Evolutionary conservation across 805 yeast species (phyloP), one percentile per base, ranked within the genome.

Genomic region (Starmerella apicola): DNA sequence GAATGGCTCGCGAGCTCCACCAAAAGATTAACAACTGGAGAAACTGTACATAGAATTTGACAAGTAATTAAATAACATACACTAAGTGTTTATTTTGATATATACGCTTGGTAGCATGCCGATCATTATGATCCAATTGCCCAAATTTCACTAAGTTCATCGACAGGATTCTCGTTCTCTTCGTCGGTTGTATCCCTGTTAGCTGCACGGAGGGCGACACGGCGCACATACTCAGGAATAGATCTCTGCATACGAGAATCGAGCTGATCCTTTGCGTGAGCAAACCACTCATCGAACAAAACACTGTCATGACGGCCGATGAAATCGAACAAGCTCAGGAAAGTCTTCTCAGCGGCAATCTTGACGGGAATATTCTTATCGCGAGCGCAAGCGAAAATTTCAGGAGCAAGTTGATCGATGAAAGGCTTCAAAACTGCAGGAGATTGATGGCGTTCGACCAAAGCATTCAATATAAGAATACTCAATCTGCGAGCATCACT

Each of bases 261-360:
- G 21, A 54, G 32, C 2, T 37, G 32, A 41, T 65, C 58, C 13
- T 64, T 55, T 1, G 58, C 52, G 1, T 51, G 39, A 3, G 39
- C 51, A 41, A 81, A 71, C 95, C 95, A 88, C 9, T 52, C 52
- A 39, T 69, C 70, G 63, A 82, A 84, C 20, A 60, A 56, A 1
- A 46, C 58, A 62, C 70, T 56, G 17, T 66, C 63, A 8, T 63
- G 71, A 4, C 53, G 53, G 46, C 81, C 94, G 24, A 81, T 78
- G 51, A 88, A 64, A 35, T 71, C 66, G 60, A 85, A 79, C 15
- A 84, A 56, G 2, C 82, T 74, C 49, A 86, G 57, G 58, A 71
- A 85, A 1, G 93, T 85, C 63, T 83, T 83, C 58, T 88, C 98
- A 6, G 95, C 95, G 1, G 96, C 95, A 46, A 88, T 67, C 54